Percentiles rank a stretch among this genome's conserved stretches.
Evolutionary conservation across 129 eudicot species (phyloP).

Genomic region (Pseudognaphalium luteoalbum): DNA sequence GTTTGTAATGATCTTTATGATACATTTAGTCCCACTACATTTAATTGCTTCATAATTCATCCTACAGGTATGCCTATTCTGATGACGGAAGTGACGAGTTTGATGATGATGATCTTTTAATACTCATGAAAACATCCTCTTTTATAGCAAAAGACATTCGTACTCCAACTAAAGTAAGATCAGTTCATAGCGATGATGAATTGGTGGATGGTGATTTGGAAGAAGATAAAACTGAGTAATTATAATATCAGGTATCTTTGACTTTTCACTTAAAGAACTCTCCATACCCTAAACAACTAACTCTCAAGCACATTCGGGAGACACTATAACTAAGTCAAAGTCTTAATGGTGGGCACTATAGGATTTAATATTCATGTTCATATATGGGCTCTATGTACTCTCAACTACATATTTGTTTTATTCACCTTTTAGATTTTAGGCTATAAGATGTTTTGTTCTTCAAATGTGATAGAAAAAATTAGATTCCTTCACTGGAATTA

Average conservation of each 20-base stretch:
- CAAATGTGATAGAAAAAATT: not conserved
- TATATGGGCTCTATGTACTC: not conserved
- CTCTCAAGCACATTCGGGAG: not conserved
- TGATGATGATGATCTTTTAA: conserved; percentile 59
- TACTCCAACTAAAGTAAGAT: conserved; percentile 34
- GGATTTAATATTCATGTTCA: not conserved
- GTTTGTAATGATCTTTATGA: not conserved
- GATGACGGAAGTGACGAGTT: conserved; percentile 72
- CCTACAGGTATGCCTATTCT: conserved; percentile 64
- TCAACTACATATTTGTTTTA: not conserved
- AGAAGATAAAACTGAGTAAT: conserved; percentile 67
- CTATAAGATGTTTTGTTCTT: not conserved
- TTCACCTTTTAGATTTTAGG: not conserved
- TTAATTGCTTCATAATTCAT: conserved; percentile 6
- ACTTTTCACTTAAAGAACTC: not conserved
- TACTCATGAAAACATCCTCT: conserved; percentile 59
- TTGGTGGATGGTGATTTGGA: conserved; percentile 40
- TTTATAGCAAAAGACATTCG: conserved; percentile 46
- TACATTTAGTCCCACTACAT: not conserved
- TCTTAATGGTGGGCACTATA: not conserved
- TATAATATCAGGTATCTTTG: conserved; percentile 2
- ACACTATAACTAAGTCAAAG: conserved; percentile 1
- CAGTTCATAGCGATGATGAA: conserved; percentile 38
- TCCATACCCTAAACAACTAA: not conserved
- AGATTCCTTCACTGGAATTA: not conserved